phyloP scores from a whole-genome alignment of 805 yeast genomes.

The Cyberlindnera veronae region DNA sequence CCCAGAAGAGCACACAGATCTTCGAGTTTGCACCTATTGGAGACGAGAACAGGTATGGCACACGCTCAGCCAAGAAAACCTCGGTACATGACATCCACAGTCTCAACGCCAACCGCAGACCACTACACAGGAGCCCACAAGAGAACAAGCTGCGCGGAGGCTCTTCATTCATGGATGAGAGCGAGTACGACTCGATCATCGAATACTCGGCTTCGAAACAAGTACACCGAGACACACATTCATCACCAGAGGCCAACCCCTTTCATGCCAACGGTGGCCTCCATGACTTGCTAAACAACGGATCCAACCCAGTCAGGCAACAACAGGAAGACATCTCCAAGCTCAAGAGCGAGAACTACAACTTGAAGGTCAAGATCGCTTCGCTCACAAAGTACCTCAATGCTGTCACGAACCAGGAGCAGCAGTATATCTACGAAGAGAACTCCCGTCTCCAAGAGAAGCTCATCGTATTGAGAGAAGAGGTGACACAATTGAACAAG shows the following conservation, averaged over 20 bases:
- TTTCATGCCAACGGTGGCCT: slow-evolving; percentile 14
- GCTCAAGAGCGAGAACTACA: slow-evolving; percentile 41
- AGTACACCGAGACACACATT: slow-evolving; percentile 12
- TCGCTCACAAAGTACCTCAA: slow-evolving; percentile 38
- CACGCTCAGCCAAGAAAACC: background rate
- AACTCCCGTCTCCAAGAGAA: slow-evolving; percentile 33
- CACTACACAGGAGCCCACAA: slow-evolving; percentile 18
- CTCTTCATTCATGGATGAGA: slow-evolving; percentile 26
- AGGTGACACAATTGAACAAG: slow-evolving; percentile 22
- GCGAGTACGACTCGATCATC: slow-evolving; percentile 22
- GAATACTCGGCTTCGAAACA: slow-evolving; percentile 12
- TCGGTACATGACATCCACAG: slow-evolving; percentile 8
- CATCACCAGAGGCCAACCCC: slow-evolving; percentile 19
- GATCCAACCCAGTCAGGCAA: slow-evolving; percentile 30
- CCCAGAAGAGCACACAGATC: slow-evolving; percentile 9
- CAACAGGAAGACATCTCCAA: slow-evolving; percentile 29
- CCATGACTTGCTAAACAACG: slow-evolving; percentile 20
- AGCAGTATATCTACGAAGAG: slow-evolving; percentile 34
- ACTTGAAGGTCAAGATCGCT: slow-evolving; percentile 41
- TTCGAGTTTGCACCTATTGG: slow-evolving; percentile 20
- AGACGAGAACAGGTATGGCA: slow-evolving; percentile 5
- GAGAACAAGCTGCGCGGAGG: slow-evolving; percentile 25
- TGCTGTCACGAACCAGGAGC: slow-evolving; percentile 37
- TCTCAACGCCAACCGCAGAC: slow-evolving; percentile 14
- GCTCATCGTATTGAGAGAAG: slow-evolving; percentile 23